Conservation (phyloP, 1,139 yeast species). For the Ogataea hybrid region DNA sequence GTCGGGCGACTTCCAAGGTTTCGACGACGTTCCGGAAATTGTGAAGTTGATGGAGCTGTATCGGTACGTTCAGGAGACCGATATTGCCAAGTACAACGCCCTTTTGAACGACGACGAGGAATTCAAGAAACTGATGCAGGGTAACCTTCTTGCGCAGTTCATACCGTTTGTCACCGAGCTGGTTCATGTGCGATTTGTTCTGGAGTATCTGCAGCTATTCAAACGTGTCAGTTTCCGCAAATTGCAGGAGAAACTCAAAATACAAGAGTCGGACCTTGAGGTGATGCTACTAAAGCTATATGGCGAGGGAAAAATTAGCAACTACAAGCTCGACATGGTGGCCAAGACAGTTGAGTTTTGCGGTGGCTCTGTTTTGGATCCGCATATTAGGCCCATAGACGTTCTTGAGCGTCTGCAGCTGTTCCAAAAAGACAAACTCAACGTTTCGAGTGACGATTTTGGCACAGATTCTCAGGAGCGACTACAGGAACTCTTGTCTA, state of each 20-base stretch:
- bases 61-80: conserved; percentile 22
- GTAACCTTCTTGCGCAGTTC: conserved; percentile 33
- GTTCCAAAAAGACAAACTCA: too few relatives aligned
- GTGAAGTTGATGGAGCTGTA: conserved; percentile 25
- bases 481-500: conserved; percentile 7
- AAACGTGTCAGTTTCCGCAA: conserved; percentile 19
- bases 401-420: too few relatives aligned
- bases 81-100: conserved; percentile 24
- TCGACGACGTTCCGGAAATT: conserved; percentile 17
- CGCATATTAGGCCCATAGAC: too few relatives aligned
- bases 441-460: conserved; percentile 6
- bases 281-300: conserved; percentile 37
- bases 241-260: conserved; percentile 18
- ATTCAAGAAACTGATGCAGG: conserved; percentile 31
- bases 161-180: conserved; percentile 28
- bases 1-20: conserved; percentile 52
- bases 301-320: conserved; percentile 42
- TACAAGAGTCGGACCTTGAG: conserved; percentile 18
- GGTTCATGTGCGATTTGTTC: conserved; percentile 25
- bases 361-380: too few relatives aligned
- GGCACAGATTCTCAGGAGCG: conserved; percentile 1
- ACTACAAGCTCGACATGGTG: conserved; percentile 46
- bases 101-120: conserved; percentile 34
- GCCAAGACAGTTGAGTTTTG: too few relatives aligned
- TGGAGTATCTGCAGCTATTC: conserved; percentile 20